Evolutionary conservation across 257 asterid genomes (phyloP), one percentile per base, ranked within the genome.

Genomic region (Plantago ovata): DNA sequence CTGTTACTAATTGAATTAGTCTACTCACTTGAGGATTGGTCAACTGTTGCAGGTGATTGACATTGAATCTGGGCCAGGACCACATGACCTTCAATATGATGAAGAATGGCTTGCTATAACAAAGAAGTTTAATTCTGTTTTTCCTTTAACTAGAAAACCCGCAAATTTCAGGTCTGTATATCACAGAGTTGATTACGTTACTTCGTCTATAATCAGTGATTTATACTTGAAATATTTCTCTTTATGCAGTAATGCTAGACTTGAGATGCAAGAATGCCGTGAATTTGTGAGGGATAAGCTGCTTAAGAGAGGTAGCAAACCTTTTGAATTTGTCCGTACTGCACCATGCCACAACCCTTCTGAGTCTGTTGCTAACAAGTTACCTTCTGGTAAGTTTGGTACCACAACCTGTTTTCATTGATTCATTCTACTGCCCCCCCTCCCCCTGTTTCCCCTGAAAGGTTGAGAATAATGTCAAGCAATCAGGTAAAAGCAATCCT

Each of bases 31-130:
- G 56, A 52, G 46, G 52, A 47, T 47, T 64, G 13, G 43, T 58
- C 56, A 18, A 67, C 38, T 13, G 55, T 68, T 60, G 46, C 69
- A 92, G 98, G 73, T 88, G 65, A 32, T 92, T 28, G 97, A 92
- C 39, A 75, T 92, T 60, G 93, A 89, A 62, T 85, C 95, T 10
- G 89, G 67, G 42, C 43, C 88, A 36, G 97, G 97, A 60, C 98
- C 95, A 6, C 66, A 75, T 60, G 87, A 84, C 71, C 75, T 92
- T 65, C 95, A 84, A 44, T 86, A 79, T 67, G 98, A 92, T 72
- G 98, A 92, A 77, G 98, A 92, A 71, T 92, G 98, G 98, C 86
- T 92, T 67, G 89, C 97, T 16, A 82, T 88, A 64, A 92, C 96
- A 16, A 82, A 69, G 80, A 84, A 76, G 78, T 88, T 80, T 60